Evolutionary conservation across 2,329 filamentous ascomycete species (phyloP).

Genomic region (Pseudogymnoascus sp.): DNA sequence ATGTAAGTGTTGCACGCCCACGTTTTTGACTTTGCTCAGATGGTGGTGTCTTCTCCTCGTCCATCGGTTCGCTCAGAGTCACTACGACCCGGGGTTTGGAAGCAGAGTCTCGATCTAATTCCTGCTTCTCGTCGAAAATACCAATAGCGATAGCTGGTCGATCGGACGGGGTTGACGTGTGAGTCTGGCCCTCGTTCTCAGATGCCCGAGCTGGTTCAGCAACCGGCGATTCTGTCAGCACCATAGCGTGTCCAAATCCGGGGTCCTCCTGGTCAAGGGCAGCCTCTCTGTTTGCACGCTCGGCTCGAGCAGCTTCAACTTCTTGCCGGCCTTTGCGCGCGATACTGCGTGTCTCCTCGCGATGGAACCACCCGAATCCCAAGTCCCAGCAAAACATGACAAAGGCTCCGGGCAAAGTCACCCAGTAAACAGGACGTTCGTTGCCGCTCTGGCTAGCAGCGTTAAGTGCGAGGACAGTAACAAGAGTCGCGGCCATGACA

Average conservation of each 20-base stretch:
- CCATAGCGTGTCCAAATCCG: neutral
- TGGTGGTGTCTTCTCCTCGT: constrained; percentile 17
- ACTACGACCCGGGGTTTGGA: constrained; percentile 10
- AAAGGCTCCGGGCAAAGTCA: constrained; percentile 59
- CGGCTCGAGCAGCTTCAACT: constrained; percentile 35
- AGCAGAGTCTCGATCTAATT: neutral
- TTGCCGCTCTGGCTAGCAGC: constrained; percentile 43
- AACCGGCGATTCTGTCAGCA: constrained; percentile 3
- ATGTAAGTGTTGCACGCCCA: constrained; percentile 42
- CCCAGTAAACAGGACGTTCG: constrained; percentile 54
- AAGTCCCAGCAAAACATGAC: constrained; percentile 64
- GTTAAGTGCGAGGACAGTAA: constrained; percentile 58
- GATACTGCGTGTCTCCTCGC: constrained; percentile 54
- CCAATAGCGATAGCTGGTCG: constrained; percentile 14
- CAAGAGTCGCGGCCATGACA: constrained; percentile 58
- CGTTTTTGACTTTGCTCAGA: constrained; percentile 10
- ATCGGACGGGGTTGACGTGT: constrained; percentile 14
- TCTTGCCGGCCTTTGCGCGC: constrained; percentile 46
- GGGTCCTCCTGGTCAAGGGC: constrained; percentile 9
- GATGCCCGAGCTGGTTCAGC: constrained; percentile 13
- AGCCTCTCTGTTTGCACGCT: constrained; percentile 29
- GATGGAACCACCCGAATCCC: constrained; percentile 51
- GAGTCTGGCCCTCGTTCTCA: constrained; percentile 10
- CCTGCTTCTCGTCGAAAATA: constrained; percentile 15
- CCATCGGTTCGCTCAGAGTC: constrained; percentile 14